Percentiles rank a stretch among this genome's conserved stretches.
phyloP scores from a whole-genome alignment of 495 filamentous ascomycete species.

The Trichoderma reesei region DNA sequence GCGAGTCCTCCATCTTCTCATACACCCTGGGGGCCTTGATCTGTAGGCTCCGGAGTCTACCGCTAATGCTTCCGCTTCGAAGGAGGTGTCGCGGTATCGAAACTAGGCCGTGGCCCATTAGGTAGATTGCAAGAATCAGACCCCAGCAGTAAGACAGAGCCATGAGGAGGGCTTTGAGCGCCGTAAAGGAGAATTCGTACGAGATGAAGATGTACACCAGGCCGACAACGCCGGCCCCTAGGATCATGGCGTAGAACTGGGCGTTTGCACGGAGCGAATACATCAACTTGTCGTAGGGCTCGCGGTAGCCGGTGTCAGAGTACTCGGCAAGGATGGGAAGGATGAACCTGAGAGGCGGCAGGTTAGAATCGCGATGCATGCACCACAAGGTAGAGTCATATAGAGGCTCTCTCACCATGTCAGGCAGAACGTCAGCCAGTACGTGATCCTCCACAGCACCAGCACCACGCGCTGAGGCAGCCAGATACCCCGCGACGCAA shows the following conservation, averaged over 20 bases:
- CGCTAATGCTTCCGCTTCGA: conserved; percentile 62
- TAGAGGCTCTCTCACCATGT: conserved; percentile 56
- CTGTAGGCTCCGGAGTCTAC: conserved; percentile 63
- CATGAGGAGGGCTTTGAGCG: conserved; percentile 77
- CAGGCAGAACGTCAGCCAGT: conserved; percentile 91
- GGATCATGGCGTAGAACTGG: conserved; percentile 72
- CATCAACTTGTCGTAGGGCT: conserved; percentile 64
- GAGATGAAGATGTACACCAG: conserved; percentile 76
- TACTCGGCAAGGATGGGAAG: conserved; percentile 90
- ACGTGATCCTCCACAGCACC: conserved; percentile 84
- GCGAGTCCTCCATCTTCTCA: conserved; percentile 80
- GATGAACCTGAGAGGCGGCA: conserved; percentile 59
- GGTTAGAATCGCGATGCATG: neutral
- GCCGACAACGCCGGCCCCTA: conserved; percentile 59
- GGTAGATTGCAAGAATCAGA: conserved; percentile 78
- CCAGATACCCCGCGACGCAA: conserved; percentile 52
- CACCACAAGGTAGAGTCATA: neutral
- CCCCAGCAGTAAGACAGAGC: conserved; percentile 92
- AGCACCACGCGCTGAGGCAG: conserved; percentile 58
- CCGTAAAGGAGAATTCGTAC: conserved; percentile 45
- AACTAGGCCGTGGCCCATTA: conserved; percentile 95
- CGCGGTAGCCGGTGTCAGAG: conserved; percentile 84
- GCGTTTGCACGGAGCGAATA: conserved; percentile 81
- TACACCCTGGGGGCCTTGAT: conserved; percentile 68
- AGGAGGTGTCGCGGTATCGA: conserved; percentile 76